Percentiles rank a stretch among this genome's conserved stretches.
These are phyloP conservation scores for Penicillium sp. DNA, from an alignment of 2,329 filamentous ascomycete species.

Conservation along the genomic window DNA sequence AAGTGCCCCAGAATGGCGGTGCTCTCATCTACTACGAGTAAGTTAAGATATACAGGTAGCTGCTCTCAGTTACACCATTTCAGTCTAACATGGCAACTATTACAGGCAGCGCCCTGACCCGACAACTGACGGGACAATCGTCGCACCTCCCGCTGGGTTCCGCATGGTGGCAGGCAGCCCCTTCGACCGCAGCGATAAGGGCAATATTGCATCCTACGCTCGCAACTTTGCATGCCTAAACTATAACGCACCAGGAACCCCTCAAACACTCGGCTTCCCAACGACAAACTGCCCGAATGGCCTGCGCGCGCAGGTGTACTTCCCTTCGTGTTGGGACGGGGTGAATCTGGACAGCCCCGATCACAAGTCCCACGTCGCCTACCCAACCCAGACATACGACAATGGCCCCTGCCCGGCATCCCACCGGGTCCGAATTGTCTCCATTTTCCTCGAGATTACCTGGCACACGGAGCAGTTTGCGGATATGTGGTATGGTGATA, in stretches of 20 bases:
- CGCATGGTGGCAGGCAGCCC: constrained; percentile 73
- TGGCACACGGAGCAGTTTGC: constrained; percentile 59
- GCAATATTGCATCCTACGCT: not conserved
- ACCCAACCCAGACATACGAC: constrained; percentile 15
- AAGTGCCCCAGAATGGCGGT: constrained; percentile 62
- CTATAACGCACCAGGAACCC: constrained; percentile 13
- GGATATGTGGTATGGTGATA: constrained; percentile 48
- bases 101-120: constrained; percentile 24
- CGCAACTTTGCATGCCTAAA: constrained; percentile 11
- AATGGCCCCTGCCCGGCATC: constrained; percentile 29
- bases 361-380: constrained; percentile 39
- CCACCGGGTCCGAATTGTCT: constrained; percentile 58
- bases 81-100: not conserved
- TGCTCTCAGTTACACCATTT: not conserved
- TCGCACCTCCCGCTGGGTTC: constrained; percentile 72
- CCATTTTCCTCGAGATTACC: constrained; percentile 64
- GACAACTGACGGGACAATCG: constrained; percentile 62
- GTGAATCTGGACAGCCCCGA: constrained; percentile 34
- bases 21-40: constrained; percentile 70
- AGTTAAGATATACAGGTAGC: constrained; percentile 24
- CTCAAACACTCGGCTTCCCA: constrained; percentile 24
- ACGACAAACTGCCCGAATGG: constrained; percentile 36
- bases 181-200: constrained; percentile 56
- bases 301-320: constrained; percentile 38
- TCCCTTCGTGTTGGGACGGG: constrained; percentile 40